Base-by-base conservation (phyloP, 139 green algal species). In the Asterochloris erici region DNA sequence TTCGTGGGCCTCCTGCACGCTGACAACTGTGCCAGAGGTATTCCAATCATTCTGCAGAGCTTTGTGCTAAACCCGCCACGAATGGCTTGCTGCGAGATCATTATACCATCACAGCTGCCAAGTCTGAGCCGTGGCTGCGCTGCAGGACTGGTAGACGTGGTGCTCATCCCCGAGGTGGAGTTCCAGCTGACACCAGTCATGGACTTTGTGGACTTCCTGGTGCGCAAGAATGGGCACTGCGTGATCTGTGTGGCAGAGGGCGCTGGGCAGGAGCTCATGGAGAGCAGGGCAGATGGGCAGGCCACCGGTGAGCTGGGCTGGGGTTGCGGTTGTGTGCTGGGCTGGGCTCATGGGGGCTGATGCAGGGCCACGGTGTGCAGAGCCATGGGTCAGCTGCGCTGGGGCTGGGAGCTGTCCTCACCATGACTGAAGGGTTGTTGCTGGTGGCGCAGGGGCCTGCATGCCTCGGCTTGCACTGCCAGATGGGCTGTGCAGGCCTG, bases 391-490 rank as follows among this genome's bases (percentile, higher is more conserved):
- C 2, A 24, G 26, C 23, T 26, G 9, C 12, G n/a, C 73, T 47
- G n/a, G n/a, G n/a, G n/a, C 73, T 47, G 73, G n/a, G 1, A 38
- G 21, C 73, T 61, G 73, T 29, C n/a, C 17, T 77, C 9, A 10
- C 21, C 74, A 79, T 24, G 17, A 12, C 24, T 63, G 38, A 79
- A 24, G n/a, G 15, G 13, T 47, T 38, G 10, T 62, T 75, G 23
- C 23, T 73, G 68, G 88, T 89, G 91, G 94, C 73, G 94, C 97
- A 62, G n/a, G 93, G 96, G 71, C 97, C 99, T 87, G 80, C 95
- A 24, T 99, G 97, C 90, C 91, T 99, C 17, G 99, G 99, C 73
- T 97, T 97, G 1, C 96, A 99, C 89, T 90, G 98, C 60, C 78
- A 86, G 0, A 98, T 99, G 85, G 86, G 69, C 63, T 79, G 97